Evolutionary conservation across 148 eudicot species (phyloP), one percentile per base, ranked within the genome.

Genomic region (Cornus controversa): DNA sequence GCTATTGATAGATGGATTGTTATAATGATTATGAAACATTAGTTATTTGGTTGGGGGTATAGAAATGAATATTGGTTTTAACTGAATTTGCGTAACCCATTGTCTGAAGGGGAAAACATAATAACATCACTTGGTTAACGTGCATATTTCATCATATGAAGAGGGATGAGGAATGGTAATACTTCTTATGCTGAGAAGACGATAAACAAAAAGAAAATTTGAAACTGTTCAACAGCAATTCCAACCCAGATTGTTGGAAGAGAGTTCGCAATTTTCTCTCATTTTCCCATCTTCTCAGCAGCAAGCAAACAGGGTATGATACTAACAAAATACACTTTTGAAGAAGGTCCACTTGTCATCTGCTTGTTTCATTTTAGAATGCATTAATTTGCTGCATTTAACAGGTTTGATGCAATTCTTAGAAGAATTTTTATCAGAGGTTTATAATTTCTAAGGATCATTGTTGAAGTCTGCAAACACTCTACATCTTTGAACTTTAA

Each of bases 391-490:
- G 57, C 15, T 50, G 15, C 16, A 50, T 11, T 50, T 50, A 11
- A 11, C 20, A 16, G 15, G 57, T 50, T 50, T 50, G 57, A 50
- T 50, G 57, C 57, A 11, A 50, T 50, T 13, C 57, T 50, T 50
- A 0, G 4, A 50, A 13, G 57, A 4, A 15, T 50, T 13, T 11
- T 4, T 11, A 0, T 50, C 20, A 50, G 57, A 45, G 50, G 13
- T 45, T 45, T 45, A 11, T 45, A 11, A 11, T 45, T 45, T 45
- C 10, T 45, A 45, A 8, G 4, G 13, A 91, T 86, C 76, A 89
- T 93, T 26, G 87, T 73, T 14, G 92, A 82, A 73, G 91, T 89
- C 84, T 90, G 8, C 50, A 42, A 29, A 29, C 3, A 29, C 31
- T 29, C 31, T 29, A 2, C 50, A 37, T 8, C 42, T 0, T 6